Evolutionary conservation across 2,329 filamentous ascomycete genomes (phyloP).

Genomic region (Tolypocladium amazonense): DNA sequence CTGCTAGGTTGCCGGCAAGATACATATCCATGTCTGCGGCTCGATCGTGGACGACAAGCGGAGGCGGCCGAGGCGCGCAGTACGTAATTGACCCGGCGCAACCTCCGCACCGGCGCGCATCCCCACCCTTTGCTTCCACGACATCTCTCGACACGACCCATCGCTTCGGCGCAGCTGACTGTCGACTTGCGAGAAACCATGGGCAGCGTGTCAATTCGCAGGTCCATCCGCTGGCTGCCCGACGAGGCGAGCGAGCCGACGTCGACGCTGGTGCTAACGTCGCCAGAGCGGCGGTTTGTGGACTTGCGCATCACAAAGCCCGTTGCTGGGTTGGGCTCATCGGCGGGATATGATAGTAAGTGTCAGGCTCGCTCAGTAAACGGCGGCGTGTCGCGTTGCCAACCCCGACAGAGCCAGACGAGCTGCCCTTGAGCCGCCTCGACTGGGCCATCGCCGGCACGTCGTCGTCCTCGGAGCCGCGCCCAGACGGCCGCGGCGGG

Average conservation of each 20-base stretch:
- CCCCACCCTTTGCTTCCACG: background rate
- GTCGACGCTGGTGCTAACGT: slow-evolving; percentile 53
- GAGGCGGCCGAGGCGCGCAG: too few species aligned
- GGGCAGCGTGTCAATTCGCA: slow-evolving; percentile 44
- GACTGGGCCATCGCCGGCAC: slow-evolving; percentile 58
- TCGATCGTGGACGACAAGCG: too few species aligned
- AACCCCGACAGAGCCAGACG: slow-evolving; percentile 2
- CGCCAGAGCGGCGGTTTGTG: slow-evolving; percentile 44
- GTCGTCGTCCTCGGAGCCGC: slow-evolving; percentile 25
- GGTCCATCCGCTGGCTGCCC: slow-evolving; percentile 49
- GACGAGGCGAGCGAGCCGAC: slow-evolving; percentile 46
- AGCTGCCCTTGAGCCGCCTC: slow-evolving; percentile 23
- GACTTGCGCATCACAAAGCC: slow-evolving; percentile 45
- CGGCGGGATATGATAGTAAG: background rate
- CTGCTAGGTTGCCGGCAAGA: too few species aligned
- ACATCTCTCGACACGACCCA: background rate
- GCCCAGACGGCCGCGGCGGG: slow-evolving; percentile 13
- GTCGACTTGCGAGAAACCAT: slow-evolving; percentile 12
- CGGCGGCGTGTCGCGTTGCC: background rate
- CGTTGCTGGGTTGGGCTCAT: slow-evolving; percentile 3
- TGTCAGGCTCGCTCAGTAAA: background rate
- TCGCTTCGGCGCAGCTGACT: background rate
- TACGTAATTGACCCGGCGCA: too few species aligned
- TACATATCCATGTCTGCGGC: too few species aligned
- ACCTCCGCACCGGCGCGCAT: too few species aligned